Base-by-base conservation (phyloP, 768 basidiomycete species). In the Infundibulicybe gibba region DNA sequence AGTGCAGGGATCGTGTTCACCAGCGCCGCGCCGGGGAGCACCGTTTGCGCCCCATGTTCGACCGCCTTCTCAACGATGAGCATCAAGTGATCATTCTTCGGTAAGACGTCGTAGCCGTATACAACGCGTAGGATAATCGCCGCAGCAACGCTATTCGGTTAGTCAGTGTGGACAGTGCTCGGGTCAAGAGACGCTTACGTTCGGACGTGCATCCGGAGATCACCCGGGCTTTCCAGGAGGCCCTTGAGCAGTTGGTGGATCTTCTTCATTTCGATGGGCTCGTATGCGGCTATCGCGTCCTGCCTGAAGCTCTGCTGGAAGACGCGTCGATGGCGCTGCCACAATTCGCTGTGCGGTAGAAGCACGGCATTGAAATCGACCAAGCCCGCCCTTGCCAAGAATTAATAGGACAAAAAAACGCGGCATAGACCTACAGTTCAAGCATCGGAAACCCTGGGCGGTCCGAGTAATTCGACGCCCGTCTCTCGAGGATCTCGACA, bases 81-180 rank as follows among this genome's bases (percentile, higher is more conserved):
- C 15, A 66, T 52, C 37, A 61, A 62, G 16, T 53, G 45, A 48
- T 65, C 64, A 8, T 60, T 47, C 5, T 41, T 43, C 11, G 47
- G 43, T 21, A 54, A 45, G 12, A 58, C 55, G 21, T 64, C 44
- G 47, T 80, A 71, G 5, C 79, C 80, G 39, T 83, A 83, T 8
- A 78, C 62, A 38, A 76, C 70, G 20, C 61, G 59, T 5, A 62
- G 56, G 13, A 70, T 75, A 40, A 75, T 53, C 12, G 64, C 64
- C n/a, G 72, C 17, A 3, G 35, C 17, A 38, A 14, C 14, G 17
- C 35, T 38, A 10, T n/a, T 3, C 10, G 35, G 10, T 19, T 3
- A 8, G 25, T 25, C 8, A 8, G 25, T 38, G 4, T 4, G 17
- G 6, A 3, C 35, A 14, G 3, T n/a, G 35, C 35, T 10, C 17